Base-by-base conservation (phyloP, 345 rosid species). In the Mallotus nudiflorus region DNA sequence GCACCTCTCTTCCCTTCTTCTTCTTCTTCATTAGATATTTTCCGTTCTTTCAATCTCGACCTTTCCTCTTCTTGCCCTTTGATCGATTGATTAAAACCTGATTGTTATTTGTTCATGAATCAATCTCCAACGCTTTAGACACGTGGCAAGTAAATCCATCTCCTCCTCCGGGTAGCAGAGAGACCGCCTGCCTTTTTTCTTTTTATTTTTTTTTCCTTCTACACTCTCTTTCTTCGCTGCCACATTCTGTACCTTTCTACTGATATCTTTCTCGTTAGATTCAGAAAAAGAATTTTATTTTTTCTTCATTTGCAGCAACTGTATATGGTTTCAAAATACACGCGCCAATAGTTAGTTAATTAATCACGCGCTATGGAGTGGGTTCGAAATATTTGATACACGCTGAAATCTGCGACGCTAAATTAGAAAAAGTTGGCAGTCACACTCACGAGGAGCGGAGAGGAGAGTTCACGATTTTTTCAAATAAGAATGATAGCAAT, bases 161-260 rank as follows among this genome's bases (percentile, higher is more conserved):
- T 69, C 63, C n/a, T n/a, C n/a, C n/a, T 42, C 68, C 71, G 13
- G 33, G 13, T 18, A 48, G 46, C 14, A 42, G 24, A 63, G 35
- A 3, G 35, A 25, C 59, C 13, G 59, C 3, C 27, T 27, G 59
- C 3, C 27, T 35, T 54, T 25, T 29, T 13, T 3, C 33, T 12
- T 42, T 12, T 42, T 42, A 5, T 12, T 42, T 12, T 12, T 42
- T 12, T 12, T 42, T n/a, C n/a, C 14, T 12, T 42, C 46, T 42
- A 12, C 14, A 9, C 59, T 12, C 33, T 0, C 56, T 7, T 24
- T n/a, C n/a, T 55, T 24, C 19, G 0, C 65, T 40, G 65, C 6
- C 20, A 67, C 62, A 77, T 66, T 61, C 73, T 66, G 66, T 62
- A 54, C 67, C 65, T 74, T 65, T 53, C 55, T 45, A 18, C 46